phyloP scores from a whole-genome alignment of 257 asterid genomes.

The Scutellaria baicalensis region DNA sequence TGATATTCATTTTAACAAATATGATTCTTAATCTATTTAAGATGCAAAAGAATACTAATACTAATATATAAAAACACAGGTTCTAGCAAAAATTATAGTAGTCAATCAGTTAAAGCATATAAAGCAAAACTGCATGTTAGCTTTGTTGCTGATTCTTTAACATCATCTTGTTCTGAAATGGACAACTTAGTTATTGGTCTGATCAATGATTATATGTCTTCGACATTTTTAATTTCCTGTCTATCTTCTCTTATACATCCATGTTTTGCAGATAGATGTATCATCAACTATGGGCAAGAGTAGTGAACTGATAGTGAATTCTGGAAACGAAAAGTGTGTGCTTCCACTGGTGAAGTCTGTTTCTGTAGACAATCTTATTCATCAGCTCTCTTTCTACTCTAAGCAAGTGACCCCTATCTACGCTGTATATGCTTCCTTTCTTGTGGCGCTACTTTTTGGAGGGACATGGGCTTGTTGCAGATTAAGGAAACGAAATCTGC shows the following conservation, averaged over 20 bases:
- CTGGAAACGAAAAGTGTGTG: slow-evolving; percentile 35
- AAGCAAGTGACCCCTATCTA: slow-evolving; percentile 57
- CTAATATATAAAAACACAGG: not conserved
- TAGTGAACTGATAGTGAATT: slow-evolving; percentile 37
- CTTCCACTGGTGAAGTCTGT: slow-evolving; percentile 32
- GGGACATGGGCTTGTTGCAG: slow-evolving; percentile 60
- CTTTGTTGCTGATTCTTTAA: not conserved
- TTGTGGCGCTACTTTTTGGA: slow-evolving; percentile 36
- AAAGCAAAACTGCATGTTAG: not conserved
- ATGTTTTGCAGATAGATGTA: slow-evolving; percentile 33
- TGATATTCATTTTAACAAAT: not conserved
- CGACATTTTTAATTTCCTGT: not conserved
- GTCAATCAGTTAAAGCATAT: not conserved
- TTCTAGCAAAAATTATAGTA: not conserved
- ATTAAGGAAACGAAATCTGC: slow-evolving; percentile 39
- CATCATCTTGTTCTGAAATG: not conserved
- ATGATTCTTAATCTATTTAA: not conserved
- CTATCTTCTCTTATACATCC: not conserved
- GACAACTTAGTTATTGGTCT: not conserved
- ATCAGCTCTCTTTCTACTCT: slow-evolving; percentile 51
- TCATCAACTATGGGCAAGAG: slow-evolving; percentile 35
- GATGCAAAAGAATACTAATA: not conserved
- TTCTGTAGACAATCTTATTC: slow-evolving; percentile 32
- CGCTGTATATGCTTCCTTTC: slow-evolving; percentile 30
- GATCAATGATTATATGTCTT: not conserved